These are phyloP conservation scores for Yarrowia deformans DNA, from an alignment of 805 yeast genomes.

Conservation along the genomic window DNA sequence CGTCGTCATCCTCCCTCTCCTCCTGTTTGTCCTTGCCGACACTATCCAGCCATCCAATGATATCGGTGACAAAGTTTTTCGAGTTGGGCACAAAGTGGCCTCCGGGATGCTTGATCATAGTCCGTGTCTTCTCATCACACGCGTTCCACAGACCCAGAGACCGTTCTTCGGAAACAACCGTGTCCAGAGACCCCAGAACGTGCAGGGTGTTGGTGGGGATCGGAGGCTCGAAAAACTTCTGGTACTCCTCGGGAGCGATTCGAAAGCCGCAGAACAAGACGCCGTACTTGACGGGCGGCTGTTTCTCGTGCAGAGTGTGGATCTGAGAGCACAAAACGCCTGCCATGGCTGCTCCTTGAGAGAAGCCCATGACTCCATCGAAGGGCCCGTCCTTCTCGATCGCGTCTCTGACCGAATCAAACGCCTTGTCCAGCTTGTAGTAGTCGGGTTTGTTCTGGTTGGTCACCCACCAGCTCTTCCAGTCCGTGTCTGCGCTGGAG, in stretches of 20 bases:
- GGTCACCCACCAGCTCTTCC: conserved; percentile 81
- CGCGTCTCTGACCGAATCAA: conserved; percentile 60
- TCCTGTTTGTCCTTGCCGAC: conserved; percentile 23
- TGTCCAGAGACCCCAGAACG: conserved; percentile 84
- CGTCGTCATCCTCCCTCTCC: conserved; percentile 43
- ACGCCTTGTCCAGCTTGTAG: conserved; percentile 53
- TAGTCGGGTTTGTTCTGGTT: conserved; percentile 51
- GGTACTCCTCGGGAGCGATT: conserved; percentile 46
- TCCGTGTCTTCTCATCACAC: conserved; percentile 56
- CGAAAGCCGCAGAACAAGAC: conserved; percentile 73
- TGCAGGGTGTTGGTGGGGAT: conserved; percentile 63
- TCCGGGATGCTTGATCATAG: conserved; percentile 82
- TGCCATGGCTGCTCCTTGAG: conserved; percentile 92
- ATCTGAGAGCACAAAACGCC: conserved; percentile 71
- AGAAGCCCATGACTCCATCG: conserved; percentile 87
- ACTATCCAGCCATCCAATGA: conserved; percentile 47
- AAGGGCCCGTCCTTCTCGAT: conserved; percentile 77
- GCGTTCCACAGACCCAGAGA: conserved; percentile 65
- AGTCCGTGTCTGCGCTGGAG: conserved; percentile 57
- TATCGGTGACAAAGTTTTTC: conserved; percentile 56
- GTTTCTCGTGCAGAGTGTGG: conserved; percentile 60
- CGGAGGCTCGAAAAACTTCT: conserved; percentile 49
- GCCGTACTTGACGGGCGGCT: conserved; percentile 69
- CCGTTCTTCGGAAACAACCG: conserved; percentile 79
- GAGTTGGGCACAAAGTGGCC: conserved; percentile 97